Conservation (phyloP, 768 basidiomycete species). For the Podaxis sp. region DNA sequence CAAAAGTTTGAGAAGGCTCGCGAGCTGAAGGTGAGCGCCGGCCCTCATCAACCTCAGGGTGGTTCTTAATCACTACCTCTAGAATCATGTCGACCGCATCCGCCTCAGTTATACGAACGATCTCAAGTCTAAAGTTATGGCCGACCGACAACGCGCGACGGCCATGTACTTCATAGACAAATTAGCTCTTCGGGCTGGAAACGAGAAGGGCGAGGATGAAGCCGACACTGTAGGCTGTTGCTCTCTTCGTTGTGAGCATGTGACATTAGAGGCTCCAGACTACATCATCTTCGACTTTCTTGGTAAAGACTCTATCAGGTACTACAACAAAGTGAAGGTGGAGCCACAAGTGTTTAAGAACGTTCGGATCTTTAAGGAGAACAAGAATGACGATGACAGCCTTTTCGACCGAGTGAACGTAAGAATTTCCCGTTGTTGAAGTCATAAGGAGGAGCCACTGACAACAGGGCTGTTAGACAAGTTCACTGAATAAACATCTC, state of each 20-base stretch:
- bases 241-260: conserved; percentile 94
- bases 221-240: conserved; percentile 99
- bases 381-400: conserved; percentile 83
- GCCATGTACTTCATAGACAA: conserved; percentile 99
- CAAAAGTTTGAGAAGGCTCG: conserved; percentile 97
- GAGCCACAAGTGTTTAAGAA: conserved; percentile 97
- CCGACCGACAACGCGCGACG: conserved; percentile 94
- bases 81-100: conserved; percentile 91
- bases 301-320: conserved; percentile 98
- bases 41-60: neutral
- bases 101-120: conserved; percentile 85
- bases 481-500: conserved; percentile 87
- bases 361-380: conserved; percentile 94
- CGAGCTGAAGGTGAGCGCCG: conserved; percentile 74
- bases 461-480: conserved; percentile 53
- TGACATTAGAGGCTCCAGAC: conserved; percentile 87
- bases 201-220: conserved; percentile 99
- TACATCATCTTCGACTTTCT: conserved; percentile 94
- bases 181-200: conserved; percentile 96
- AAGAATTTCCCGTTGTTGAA: conserved; percentile 31
- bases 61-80: conserved; percentile 7
- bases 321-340: conserved; percentile 89
- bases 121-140: conserved; percentile 89
- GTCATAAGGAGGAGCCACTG: conserved; percentile 20
- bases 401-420: conserved; percentile 96